Evolutionary conservation across 148 eudicot genomes (phyloP).

Genomic region (Suaeda aralocaspica): DNA sequence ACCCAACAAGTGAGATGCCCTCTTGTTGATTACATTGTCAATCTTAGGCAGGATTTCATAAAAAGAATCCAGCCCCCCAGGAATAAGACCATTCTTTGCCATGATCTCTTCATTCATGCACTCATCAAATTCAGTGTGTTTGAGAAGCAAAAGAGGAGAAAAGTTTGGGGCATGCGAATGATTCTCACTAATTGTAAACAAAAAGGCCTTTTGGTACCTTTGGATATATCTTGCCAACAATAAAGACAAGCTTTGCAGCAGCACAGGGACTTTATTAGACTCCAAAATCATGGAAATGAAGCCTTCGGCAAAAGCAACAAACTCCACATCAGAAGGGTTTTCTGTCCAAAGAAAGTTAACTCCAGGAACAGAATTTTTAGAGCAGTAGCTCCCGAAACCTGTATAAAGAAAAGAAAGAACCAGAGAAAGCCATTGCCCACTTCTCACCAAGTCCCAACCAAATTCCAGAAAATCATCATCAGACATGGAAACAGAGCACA

Average conservation of each 20-base stretch:
- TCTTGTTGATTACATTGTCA: constrained; percentile 42
- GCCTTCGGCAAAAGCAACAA: constrained; percentile 50
- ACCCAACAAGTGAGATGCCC: constrained; percentile 50
- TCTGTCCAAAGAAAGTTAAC: constrained; percentile 30
- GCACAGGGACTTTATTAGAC: constrained; percentile 37
- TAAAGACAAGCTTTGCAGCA: constrained; percentile 51
- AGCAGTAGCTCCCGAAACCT: constrained; percentile 43
- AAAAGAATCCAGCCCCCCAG: constrained; percentile 48
- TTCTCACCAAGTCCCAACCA: constrained; percentile 72
- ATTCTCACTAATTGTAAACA: constrained; percentile 35
- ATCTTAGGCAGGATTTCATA: constrained; percentile 49
- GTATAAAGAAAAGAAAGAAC: constrained; percentile 51
- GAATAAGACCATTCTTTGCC: constrained; percentile 40
- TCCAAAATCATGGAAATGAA: constrained; percentile 39
- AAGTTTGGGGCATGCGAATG: constrained; percentile 28
- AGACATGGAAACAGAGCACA: constrained; percentile 35
- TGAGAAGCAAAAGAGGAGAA: constrained; percentile 61
- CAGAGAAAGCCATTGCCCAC: constrained; percentile 77
- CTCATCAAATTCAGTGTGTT: constrained; percentile 61
- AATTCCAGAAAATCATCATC: constrained; percentile 48
- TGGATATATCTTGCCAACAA: constrained; percentile 48
- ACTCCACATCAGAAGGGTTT: constrained; percentile 44
- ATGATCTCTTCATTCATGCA: constrained; percentile 49
- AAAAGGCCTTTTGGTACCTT: constrained; percentile 63
- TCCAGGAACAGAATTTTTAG: constrained; percentile 36